Base-by-base conservation (phyloP, 2,329 filamentous ascomycete species). In the Rhynchosporium agropyri region DNA sequence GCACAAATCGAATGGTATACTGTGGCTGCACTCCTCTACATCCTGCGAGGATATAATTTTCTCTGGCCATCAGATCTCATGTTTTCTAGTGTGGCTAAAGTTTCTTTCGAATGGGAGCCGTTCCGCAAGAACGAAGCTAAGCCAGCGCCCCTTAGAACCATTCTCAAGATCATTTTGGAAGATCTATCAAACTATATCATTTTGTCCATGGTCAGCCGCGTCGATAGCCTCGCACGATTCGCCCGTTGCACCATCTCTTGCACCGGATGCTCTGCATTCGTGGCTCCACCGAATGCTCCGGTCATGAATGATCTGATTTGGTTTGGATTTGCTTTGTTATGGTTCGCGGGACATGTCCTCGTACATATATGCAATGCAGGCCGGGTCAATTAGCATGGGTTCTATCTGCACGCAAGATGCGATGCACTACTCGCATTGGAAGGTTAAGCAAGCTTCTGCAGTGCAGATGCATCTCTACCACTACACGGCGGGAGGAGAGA, bases 181-280 rank as follows among this genome's bases (percentile, higher is more conserved):
- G 54, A 46, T 45, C 38, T 45, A 31, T 40, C 54, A 45, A 45
- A 57, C 53, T 46, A 45, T 38, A 55, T 61, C 28, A 26, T 48
- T 33, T 50, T 56, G 57, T 1, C 63, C 60, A 43, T 66, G 67
- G 69, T 67, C 68, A 73, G 64, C 68, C 66, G 66, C 65, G 42
- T 56, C 48, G 42, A 42, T 57, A 67, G 66, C 62, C 64, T 70
- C 64, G 65, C 54, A 67, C 68, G 31, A 72, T 72, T 73, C 71
- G 68, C 63, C 63, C 53, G 62, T 69, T 65, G 55, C 42, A 65
- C 54, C 48, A 48, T 61, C 20, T 20, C 54, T 48, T 65, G 63
- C 64, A 70, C 65, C 57, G 64, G 61, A 70, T 70, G 67, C 65
- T 71, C 64, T 69, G 67, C 69, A 68, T 64, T 72, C 70, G 70